Percentiles rank a stretch among this genome's conserved stretches.
Evolutionary conservation across 169 alveolate genomes (phyloP).

Genomic region (Plasmodium cynomolgi): DNA sequence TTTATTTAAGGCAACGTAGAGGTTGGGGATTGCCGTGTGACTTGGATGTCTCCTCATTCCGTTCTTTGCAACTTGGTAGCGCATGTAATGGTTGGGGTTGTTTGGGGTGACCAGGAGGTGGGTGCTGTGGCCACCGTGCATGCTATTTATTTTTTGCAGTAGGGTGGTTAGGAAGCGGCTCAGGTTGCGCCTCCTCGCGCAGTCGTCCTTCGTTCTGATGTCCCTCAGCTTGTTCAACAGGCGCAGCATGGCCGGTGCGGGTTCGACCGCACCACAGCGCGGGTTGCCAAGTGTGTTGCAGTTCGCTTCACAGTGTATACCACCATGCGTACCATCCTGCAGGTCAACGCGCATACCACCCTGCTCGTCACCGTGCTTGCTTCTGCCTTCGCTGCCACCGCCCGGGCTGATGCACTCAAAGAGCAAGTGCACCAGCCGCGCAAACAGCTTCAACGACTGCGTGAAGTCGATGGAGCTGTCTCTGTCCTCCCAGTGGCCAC

Average conservation of each 20-base stretch:
- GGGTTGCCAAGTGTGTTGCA: neutral
- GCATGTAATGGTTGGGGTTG: neutral
- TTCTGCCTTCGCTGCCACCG: neutral
- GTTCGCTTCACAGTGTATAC: neutral
- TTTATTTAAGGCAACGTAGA: neutral
- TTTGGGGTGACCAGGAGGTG: neutral
- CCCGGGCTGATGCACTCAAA: neutral
- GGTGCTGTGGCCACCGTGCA: neutral
- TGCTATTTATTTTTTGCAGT: neutral
- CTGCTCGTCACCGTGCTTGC: neutral
- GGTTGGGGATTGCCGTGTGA: neutral
- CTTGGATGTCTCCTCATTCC: neutral
- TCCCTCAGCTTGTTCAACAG: constrained; percentile 15
- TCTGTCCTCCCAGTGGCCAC: neutral
- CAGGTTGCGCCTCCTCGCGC: neutral
- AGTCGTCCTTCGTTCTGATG: neutral
- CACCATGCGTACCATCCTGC: neutral
- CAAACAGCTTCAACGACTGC: neutral
- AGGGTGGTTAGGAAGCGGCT: neutral
- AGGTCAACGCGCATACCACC: too few relatives aligned
- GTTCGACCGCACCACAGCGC: neutral
- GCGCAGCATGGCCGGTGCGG: neutral
- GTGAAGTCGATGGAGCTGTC: neutral
- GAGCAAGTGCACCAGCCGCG: neutral
- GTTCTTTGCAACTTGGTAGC: neutral